These are phyloP conservation scores for Nothopassalora personata DNA, from an alignment of 2,329 filamentous ascomycete genomes.

Conservation along the genomic window DNA sequence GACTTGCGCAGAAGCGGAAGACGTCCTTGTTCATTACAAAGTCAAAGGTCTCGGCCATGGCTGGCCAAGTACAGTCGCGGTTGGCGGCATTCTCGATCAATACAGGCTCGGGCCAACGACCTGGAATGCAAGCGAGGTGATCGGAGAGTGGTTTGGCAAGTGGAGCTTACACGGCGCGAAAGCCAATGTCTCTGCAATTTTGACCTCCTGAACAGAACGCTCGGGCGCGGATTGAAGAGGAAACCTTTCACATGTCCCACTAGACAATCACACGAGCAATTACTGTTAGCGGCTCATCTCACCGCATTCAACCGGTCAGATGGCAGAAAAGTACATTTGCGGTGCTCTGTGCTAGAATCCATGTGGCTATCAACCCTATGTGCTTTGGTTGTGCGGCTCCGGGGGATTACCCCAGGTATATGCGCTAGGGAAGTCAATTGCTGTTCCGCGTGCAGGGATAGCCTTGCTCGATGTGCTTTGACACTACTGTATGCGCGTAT, in stretches of 20 bases:
- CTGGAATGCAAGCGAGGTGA: conserved; percentile 2
- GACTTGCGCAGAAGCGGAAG: conserved; percentile 1
- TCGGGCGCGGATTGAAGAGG: background rate
- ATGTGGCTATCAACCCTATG: background rate
- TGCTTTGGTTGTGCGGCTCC: background rate
- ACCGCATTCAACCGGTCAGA: background rate
- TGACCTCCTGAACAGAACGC: background rate
- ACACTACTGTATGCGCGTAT: too few relatives aligned
- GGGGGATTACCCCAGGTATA: background rate
- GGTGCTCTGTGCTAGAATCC: background rate
- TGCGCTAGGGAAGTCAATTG: conserved; percentile 1
- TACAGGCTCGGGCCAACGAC: conserved; percentile 1
- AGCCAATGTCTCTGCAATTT: background rate
- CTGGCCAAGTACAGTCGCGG: conserved; percentile 4
- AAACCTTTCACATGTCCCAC: too few relatives aligned
- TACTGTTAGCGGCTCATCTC: background rate
- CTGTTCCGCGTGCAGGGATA: background rate
- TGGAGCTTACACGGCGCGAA: background rate
- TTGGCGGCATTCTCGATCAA: conserved; percentile 4
- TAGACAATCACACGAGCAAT: background rate
- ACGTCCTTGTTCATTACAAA: conserved; percentile 9
- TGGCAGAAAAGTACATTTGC: background rate
- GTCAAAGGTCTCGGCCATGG: conserved; percentile 10
- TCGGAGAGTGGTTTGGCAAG: conserved; percentile 1
- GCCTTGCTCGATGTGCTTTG: background rate